Evolutionary conservation across 73 alveolate species (phyloP), one percentile per base, ranked within the genome.

Genomic region (Symbiodinium natans): DNA sequence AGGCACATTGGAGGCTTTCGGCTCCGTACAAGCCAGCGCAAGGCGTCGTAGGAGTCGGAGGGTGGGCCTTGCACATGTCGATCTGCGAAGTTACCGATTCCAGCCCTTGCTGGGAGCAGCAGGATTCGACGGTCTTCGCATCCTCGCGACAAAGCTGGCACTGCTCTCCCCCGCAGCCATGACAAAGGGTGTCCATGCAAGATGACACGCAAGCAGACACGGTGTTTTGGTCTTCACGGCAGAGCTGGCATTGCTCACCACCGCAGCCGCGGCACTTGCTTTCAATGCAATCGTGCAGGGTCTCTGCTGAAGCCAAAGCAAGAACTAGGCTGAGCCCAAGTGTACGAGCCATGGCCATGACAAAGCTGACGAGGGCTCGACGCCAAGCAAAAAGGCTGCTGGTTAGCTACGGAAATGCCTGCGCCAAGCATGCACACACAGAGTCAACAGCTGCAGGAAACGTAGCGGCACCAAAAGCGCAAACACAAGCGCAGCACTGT

Each of bases 171-270:
- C 77, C 77, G 21, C 77, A 59, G n/a, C 77, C 77, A 59, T 31
- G 77, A 31, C 77, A 59, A 0, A 59, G n/a, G 77, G 27, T 59
- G 77, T 59, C 77, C 77, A 59, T 59, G 92, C 95, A 87, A 3
- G 83, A 38, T 63, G 95, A 56, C 85, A 87, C 95, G 36, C 95
- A 87, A 1, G 95, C 84, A 25, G 95, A 87, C n/a, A 87, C 41
- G 46, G 85, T 87, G 42, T 87, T 87, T 13, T 36, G 19, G 85
- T 87, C 95, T 40, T 87, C 95, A 0, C 95, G 85, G 85, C 95
- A 87, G 13, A 87, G 95, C 95, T 87, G 95, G 23, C 95, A 87
- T 87, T 87, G 95, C 68, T 87, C 95, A 6, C 95, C 95, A 27
- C 95, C 42, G 43, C 95, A 87, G 29, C 95, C 95, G 13, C 95